These are phyloP conservation scores for Cordyceps farinosa DNA, from an alignment of 2,329 filamentous ascomycete species.

Conservation along the genomic window DNA sequence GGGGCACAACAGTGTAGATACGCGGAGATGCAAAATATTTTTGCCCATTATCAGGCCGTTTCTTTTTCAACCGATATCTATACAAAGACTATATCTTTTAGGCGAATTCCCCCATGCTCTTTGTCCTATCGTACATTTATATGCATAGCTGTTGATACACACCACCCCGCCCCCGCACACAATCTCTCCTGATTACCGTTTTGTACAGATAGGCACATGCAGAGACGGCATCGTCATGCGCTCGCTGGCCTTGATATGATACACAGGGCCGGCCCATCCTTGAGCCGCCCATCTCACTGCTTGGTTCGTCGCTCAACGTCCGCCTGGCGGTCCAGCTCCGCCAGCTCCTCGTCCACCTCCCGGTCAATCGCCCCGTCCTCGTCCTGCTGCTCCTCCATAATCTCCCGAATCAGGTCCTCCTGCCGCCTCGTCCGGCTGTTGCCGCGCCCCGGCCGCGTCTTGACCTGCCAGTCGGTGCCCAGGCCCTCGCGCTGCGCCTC, in stretches of 20 bases:
- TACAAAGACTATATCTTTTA: background rate
- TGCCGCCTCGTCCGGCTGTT: conserved; percentile 39
- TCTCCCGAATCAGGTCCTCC: conserved; percentile 39
- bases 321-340: conserved; percentile 18
- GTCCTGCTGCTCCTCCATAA: conserved; percentile 34
- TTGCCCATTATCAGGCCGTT: background rate
- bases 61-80: background rate
- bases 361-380: conserved; percentile 30
- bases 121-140: conserved; percentile 6
- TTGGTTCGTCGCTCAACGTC: conserved; percentile 14
- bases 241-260: background rate
- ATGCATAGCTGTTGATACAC: conserved; percentile 7
- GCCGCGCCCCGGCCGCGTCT: conserved; percentile 34
- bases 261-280: background rate
- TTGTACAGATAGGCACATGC: conserved; percentile 5
- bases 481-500: conserved; percentile 33
- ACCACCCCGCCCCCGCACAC: background rate
- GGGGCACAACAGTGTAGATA: background rate
- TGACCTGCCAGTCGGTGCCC: conserved; percentile 24
- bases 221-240: background rate
- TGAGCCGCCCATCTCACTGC: background rate
- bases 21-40: conserved; percentile 13
- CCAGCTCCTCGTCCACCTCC: conserved; percentile 30
- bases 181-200: background rate
- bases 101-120: background rate